These are phyloP conservation scores for Vitis labrusca DNA, from an alignment of 164 flowering plant species.

Conservation along the genomic window DNA sequence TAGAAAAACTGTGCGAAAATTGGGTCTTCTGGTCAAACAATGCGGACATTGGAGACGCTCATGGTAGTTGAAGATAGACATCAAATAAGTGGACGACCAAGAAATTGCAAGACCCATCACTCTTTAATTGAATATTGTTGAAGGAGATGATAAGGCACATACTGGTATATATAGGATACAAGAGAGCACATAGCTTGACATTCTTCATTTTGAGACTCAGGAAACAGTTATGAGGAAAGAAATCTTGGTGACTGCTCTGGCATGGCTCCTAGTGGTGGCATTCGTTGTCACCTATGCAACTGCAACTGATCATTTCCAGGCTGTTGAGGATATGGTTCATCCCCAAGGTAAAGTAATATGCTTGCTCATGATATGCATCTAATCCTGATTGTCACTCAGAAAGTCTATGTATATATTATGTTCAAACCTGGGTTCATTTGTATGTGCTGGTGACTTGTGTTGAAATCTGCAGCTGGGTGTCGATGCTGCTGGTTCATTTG, in stretches of 20 bases:
- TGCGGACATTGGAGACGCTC: no score
- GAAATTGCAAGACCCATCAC: no score
- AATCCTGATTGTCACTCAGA: no score
- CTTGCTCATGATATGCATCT: no score
- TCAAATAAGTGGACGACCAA: no score
- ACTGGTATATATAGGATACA: conserved; percentile 3
- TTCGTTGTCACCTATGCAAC: not conserved
- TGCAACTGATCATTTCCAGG: not conserved
- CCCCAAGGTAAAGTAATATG: conserved; percentile 1
- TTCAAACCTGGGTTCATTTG: no score
- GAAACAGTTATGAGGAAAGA: not conserved
- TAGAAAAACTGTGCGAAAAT: no score
- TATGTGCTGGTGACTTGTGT: no score
- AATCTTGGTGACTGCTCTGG: not conserved
- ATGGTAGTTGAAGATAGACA: no score
- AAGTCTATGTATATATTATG: no score
- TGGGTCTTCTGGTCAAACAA: no score
- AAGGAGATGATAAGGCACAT: not conserved
- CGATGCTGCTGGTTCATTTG: conserved; percentile 15
- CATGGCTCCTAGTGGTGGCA: not conserved
- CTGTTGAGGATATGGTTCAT: not conserved
- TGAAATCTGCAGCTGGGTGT: conserved; percentile 6
- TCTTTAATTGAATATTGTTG: no score
- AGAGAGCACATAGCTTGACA: not conserved
- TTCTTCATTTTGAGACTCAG: not conserved